phyloP scores from a whole-genome alignment of 306 rosid genomes.

The Dalbergia cochinchinensis region DNA sequence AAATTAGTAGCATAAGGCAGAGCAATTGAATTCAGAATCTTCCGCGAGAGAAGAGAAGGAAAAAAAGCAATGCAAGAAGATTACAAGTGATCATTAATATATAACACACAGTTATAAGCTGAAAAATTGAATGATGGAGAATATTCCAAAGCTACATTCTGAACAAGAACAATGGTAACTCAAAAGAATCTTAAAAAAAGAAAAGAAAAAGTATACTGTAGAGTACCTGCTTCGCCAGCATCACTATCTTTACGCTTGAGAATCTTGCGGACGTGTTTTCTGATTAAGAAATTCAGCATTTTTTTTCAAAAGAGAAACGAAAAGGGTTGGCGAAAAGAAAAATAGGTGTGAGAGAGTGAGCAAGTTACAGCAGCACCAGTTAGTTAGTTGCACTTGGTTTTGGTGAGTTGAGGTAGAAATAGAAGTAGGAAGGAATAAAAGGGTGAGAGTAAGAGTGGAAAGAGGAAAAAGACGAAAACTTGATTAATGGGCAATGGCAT shows the following conservation, averaged over 20 bases:
- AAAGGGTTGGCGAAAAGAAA: constrained; percentile 20
- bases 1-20: background rate
- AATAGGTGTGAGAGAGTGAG: background rate
- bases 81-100: background rate
- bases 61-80: background rate
- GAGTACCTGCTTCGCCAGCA: constrained; percentile 80
- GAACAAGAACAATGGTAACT: no score
- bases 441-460: no score
- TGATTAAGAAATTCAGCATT: constrained; percentile 70
- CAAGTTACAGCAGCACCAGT: background rate
- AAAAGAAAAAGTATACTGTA: background rate
- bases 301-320: constrained; percentile 14
- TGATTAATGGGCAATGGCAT: background rate
- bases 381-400: background rate
- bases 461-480: background rate
- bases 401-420: background rate
- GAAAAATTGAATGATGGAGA: background rate
- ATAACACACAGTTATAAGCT: background rate
- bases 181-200: no score
- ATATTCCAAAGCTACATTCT: constrained; percentile 17
- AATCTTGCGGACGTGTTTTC: constrained; percentile 75
- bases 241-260: constrained; percentile 92
- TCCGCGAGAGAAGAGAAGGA: background rate
- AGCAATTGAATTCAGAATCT: background rate
- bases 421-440: background rate